phyloP scores from a whole-genome alignment of 257 asterid species.

The Fraxinus pennsylvanica region DNA sequence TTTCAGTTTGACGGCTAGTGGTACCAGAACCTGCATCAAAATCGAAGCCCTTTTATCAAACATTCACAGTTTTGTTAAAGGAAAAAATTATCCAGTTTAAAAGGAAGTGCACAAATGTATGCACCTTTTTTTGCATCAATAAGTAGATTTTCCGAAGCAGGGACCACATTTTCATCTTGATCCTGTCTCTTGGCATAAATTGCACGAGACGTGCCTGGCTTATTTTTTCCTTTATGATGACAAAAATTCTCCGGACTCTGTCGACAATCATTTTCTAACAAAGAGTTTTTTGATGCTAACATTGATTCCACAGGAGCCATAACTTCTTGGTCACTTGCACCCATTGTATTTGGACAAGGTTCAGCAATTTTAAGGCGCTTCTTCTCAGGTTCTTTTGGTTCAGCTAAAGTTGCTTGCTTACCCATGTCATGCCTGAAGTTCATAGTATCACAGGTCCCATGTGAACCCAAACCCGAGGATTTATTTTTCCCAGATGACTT shows the following conservation, averaged over 20 bases:
- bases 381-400: slow-evolving; percentile 30
- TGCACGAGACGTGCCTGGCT: slow-evolving; percentile 2
- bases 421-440: slow-evolving; percentile 18
- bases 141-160: slow-evolving; percentile 29
- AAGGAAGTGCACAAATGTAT: not conserved
- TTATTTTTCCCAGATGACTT: slow-evolving; percentile 35
- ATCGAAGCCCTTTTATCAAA: not conserved
- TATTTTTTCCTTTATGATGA: slow-evolving; percentile 11
- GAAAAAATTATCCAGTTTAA: not conserved
- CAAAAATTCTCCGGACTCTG: slow-evolving; percentile 5
- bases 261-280: slow-evolving; percentile 17
- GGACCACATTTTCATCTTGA: slow-evolving; percentile 23
- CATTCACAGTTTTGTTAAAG: not conserved
- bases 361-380: slow-evolving; percentile 43
- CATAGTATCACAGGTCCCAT: slow-evolving; percentile 12
- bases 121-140: slow-evolving; percentile 28
- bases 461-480: slow-evolving; percentile 17
- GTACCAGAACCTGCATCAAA: slow-evolving; percentile 31
- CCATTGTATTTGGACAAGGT: slow-evolving; percentile 17
- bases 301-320: slow-evolving; percentile 10
- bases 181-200: slow-evolving; percentile 20
- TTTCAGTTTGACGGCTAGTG: slow-evolving; percentile 22
- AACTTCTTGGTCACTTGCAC: slow-evolving; percentile 12
- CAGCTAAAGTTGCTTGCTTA: slow-evolving; percentile 26
- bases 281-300: slow-evolving; percentile 25